phyloP scores from a whole-genome alignment of 495 filamentous ascomycete genomes.

The Penicillium malachiteum region DNA sequence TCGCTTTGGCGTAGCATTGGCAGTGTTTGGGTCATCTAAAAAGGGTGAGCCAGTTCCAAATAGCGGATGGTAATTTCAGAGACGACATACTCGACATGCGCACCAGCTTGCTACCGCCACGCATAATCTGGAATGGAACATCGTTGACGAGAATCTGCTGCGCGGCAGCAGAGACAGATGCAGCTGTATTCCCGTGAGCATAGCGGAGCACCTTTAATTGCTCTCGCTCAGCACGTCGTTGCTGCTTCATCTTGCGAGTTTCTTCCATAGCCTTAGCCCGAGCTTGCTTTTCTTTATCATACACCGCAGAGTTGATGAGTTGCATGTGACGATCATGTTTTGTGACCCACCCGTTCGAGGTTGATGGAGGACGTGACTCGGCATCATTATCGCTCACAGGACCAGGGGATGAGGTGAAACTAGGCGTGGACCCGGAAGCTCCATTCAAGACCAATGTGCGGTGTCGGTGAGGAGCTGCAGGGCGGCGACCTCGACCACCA shows the following conservation, averaged over 20 bases:
- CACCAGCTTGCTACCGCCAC: constrained; percentile 82
- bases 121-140: constrained; percentile 70
- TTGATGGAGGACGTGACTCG: constrained; percentile 25
- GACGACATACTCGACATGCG: constrained; percentile 65
- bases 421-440: constrained; percentile 19
- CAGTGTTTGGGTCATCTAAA: constrained; percentile 60
- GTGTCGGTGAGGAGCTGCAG: constrained; percentile 58
- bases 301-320: constrained; percentile 81
- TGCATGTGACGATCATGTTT: constrained; percentile 85
- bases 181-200: constrained; percentile 42
- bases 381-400: constrained; percentile 37
- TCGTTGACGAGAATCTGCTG: constrained; percentile 76
- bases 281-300: constrained; percentile 71
- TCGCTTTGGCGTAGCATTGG: constrained; percentile 74
- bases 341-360: constrained; percentile 64
- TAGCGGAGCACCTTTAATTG: constrained; percentile 52
- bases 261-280: constrained; percentile 73
- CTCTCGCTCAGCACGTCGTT: constrained; percentile 62
- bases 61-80: not conserved
- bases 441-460: constrained; percentile 69
- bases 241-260: constrained; percentile 59
- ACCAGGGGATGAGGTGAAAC: constrained; percentile 32
- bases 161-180: constrained; percentile 33
- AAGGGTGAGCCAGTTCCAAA: constrained; percentile 44
- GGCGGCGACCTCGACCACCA: constrained; percentile 42